Evolutionary conservation across 441 rosid species (phyloP).

Genomic region (Biscutella laevigata): DNA sequence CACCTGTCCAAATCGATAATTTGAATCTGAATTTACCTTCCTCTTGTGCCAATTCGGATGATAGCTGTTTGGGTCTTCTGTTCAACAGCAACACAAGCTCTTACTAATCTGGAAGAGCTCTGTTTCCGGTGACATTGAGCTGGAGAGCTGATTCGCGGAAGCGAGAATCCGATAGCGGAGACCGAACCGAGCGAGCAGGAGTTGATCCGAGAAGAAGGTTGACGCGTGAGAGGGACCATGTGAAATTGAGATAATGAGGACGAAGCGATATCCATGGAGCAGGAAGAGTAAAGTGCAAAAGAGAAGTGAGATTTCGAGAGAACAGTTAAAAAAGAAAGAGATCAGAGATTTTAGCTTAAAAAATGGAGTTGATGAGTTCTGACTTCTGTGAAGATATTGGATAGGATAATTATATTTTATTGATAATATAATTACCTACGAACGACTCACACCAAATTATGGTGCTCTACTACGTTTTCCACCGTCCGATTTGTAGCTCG

Average conservation of each 20-base stretch:
- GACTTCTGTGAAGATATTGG: conserved; percentile 22
- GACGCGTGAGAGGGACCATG: conserved; percentile 6
- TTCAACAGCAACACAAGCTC: conserved; percentile 66
- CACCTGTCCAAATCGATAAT: neutral
- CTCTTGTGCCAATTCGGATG: conserved; percentile 82
- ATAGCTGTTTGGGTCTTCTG: conserved; percentile 61
- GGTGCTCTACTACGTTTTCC: neutral
- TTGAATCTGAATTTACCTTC: conserved; percentile 45
- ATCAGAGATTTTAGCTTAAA: conserved; percentile 13
- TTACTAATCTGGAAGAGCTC: conserved; percentile 21
- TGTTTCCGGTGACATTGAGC: conserved; percentile 25
- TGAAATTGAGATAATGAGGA: conserved; percentile 20
- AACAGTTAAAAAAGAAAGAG: conserved; percentile 8
- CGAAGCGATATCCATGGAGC: conserved; percentile 22
- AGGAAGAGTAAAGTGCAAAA: neutral
- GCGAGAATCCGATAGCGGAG: conserved; percentile 47
- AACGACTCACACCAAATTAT: neutral
- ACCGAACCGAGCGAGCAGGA: conserved; percentile 42
- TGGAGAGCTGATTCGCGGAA: conserved; percentile 30
- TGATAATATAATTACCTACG: neutral
- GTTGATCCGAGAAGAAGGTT: conserved; percentile 26
- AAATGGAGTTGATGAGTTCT: conserved; percentile 15
- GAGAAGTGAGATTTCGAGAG: neutral
- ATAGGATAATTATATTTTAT: conserved; percentile 24
- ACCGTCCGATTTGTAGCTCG: neutral